These are phyloP conservation scores for Solanum hybrid DNA, from an alignment of 305 asterid species.

Conservation along the genomic window DNA sequence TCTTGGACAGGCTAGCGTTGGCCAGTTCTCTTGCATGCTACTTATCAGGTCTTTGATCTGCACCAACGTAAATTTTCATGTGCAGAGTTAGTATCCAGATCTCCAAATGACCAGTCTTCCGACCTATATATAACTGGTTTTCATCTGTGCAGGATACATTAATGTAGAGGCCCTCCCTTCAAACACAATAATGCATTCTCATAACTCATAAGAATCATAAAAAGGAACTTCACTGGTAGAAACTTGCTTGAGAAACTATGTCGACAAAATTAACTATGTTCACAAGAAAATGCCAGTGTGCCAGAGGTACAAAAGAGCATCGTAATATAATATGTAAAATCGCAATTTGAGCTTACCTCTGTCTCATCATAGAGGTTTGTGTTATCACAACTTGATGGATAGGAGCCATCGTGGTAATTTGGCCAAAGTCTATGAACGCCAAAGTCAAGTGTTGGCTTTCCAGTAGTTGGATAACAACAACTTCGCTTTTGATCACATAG, in stretches of 20 bases:
- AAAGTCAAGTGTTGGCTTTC: slow-evolving; percentile 49
- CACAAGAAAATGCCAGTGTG: not conserved
- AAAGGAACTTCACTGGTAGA: not conserved
- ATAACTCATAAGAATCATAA: not conserved
- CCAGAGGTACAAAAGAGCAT: not conserved
- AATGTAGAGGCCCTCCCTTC: not conserved
- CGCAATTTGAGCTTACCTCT: slow-evolving; percentile 15
- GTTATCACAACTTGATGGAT: slow-evolving; percentile 45
- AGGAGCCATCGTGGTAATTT: slow-evolving; percentile 30
- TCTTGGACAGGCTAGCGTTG: slow-evolving; percentile 69
- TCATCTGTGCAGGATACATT: not conserved
- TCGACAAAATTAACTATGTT: not conserved
- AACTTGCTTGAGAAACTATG: not conserved
- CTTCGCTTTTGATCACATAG: slow-evolving; percentile 38
- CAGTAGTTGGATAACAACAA: slow-evolving; percentile 61
- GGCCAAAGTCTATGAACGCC: slow-evolving; percentile 72
- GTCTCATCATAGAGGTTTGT: slow-evolving; percentile 27
- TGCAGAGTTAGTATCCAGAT: not conserved
- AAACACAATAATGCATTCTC: not conserved
- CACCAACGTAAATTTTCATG: not conserved
- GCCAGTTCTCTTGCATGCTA: slow-evolving; percentile 59
- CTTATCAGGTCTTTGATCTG: slow-evolving; percentile 61
- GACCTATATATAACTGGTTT: not conserved
- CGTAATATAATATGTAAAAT: not conserved
- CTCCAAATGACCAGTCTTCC: not conserved